These are phyloP conservation scores for Cyclospora cayetanensis DNA, from an alignment of 169 alveolate species.

Conservation along the genomic window DNA sequence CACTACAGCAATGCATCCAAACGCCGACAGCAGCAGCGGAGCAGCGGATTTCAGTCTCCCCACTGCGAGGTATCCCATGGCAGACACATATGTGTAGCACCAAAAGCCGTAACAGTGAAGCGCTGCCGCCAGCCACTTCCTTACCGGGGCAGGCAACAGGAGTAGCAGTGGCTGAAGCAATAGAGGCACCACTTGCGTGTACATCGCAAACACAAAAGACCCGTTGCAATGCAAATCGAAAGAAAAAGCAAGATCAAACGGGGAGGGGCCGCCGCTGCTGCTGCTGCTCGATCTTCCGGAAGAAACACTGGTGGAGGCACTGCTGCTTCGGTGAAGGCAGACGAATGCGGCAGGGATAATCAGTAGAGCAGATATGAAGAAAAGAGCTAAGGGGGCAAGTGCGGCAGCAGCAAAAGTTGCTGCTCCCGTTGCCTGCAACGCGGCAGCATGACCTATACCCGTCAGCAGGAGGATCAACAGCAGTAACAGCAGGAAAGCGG, in stretches of 20 bases:
- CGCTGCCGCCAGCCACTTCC: background rate
- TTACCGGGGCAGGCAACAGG: background rate
- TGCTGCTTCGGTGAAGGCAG: background rate
- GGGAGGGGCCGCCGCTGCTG: background rate
- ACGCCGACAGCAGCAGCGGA: background rate
- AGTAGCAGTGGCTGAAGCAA: slow-evolving; percentile 31
- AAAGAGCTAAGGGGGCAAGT: background rate
- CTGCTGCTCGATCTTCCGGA: slow-evolving; percentile 8
- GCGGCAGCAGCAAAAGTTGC: slow-evolving; percentile 34
- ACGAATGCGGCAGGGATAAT: background rate
- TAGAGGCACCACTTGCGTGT: background rate
- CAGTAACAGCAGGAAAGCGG: slow-evolving; percentile 24
- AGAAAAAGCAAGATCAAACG: slow-evolving; percentile 4
- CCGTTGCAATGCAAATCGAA: slow-evolving; percentile 27
- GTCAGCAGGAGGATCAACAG: slow-evolving; percentile 4
- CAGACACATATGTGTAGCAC: background rate
- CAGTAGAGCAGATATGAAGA: background rate
- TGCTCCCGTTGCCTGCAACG: background rate
- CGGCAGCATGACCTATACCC: background rate
- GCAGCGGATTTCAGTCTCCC: background rate
- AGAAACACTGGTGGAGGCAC: background rate
- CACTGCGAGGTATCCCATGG: background rate
- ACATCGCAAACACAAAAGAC: slow-evolving; percentile 11
- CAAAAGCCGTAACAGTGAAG: slow-evolving; percentile 35
- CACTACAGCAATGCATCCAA: background rate